These are phyloP conservation scores for Teratosphaeriaceae sp. DNA, from an alignment of 2,329 filamentous ascomycete species.

Conservation along the genomic window DNA sequence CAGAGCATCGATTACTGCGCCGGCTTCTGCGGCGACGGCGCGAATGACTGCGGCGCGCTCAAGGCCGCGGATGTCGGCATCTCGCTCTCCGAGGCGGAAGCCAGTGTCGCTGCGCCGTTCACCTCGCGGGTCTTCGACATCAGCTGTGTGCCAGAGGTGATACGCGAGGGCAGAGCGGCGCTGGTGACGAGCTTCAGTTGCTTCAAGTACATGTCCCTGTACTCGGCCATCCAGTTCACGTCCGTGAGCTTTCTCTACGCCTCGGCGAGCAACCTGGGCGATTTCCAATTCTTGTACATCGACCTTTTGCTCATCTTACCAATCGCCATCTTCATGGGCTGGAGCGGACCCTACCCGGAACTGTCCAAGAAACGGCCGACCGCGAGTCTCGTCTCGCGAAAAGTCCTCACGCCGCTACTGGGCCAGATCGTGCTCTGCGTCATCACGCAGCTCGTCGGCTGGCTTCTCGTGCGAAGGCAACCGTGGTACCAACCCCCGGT, in stretches of 20 bases:
- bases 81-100: conserved; percentile 92
- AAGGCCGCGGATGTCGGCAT: conserved; percentile 98
- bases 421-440: conserved; percentile 84
- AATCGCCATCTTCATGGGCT: conserved; percentile 98
- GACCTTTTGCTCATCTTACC: conserved; percentile 88
- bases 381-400: conserved; percentile 83
- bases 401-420: conserved; percentile 81
- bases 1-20: conserved; percentile 93
- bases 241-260: conserved; percentile 95
- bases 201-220: conserved; percentile 99
- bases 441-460: conserved; percentile 66
- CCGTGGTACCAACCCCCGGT: conserved; percentile 81
- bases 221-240: conserved; percentile 98
- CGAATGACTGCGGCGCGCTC: conserved; percentile 93
- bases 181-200: conserved; percentile 98
- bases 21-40: conserved; percentile 95
- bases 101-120: conserved; percentile 95
- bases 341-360: conserved; percentile 75
- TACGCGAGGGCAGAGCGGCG: conserved; percentile 85
- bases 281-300: conserved; percentile 98
- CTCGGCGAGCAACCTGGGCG: conserved; percentile 85
- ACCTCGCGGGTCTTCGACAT: conserved; percentile 96
- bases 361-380: conserved; percentile 83
- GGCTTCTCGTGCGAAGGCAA: conserved; percentile 67
- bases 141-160: conserved; percentile 87